Evolutionary conservation across 768 basidiomycete genomes (phyloP), one percentile per base, ranked within the genome.

Genomic region (Agaricus blazei): DNA sequence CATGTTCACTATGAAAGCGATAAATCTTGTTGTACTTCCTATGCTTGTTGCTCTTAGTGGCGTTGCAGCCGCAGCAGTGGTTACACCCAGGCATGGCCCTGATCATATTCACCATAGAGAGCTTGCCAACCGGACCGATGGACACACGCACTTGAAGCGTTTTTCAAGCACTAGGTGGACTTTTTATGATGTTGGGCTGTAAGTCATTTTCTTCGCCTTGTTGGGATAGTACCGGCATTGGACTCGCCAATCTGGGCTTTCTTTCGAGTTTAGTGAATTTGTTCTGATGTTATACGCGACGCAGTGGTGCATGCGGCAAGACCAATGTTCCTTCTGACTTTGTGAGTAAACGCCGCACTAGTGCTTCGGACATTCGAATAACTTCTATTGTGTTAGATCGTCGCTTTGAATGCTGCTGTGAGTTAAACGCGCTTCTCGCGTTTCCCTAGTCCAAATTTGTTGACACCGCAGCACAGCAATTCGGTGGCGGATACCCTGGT

Each of bases 401-500:
- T 70, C 36, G 69, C 69, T 15, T 59, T 72, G 36, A 66, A 66
- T 47, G 45, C 54, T 9, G 58, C 60, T 41, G 57, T 60, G 57
- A 50, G 60, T 50, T 49, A 28, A 34, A 2, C 8, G 7, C 8
- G 1, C 11, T 34, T 34, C 34, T 3, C 34, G 34, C 34, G 34
- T 34, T 34, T 31, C 9, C 34, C 34, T 34, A 11, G 11, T 34
- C 11, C 2, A 2, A 34, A 11, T 8, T 34, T 34, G 34, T 34
- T 34, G 11, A 34, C 7, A 7, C 8, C 7, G 34, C 34, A 34
- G 37, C 26, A 36, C 29, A 58, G 52, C 53, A 57, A 59, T 88
- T 70, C 61, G 85, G 85, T 14, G 57, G 56, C 37, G 77, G 79
- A 5, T 87, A 82, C 66, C 87, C 88, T 4, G 82, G 86, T 1